Evolutionary conservation across 495 filamentous ascomycete genomes (phyloP).

Genomic region (Penicillium cinerascens): DNA sequence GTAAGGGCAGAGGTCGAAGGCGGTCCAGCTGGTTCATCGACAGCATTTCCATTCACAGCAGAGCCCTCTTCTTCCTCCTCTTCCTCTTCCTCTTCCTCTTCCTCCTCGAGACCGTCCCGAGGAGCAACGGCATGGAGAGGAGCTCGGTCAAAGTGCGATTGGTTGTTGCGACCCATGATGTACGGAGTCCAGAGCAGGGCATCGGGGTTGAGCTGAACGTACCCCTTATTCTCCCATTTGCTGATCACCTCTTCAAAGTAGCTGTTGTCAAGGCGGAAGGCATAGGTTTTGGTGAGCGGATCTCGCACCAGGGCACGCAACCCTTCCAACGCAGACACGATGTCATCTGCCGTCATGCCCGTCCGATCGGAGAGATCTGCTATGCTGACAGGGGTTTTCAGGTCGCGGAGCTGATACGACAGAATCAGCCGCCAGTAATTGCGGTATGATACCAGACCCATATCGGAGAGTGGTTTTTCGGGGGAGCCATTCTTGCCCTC

Average conservation of each 20-base stretch:
- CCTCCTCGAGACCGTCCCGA: slow-evolving; percentile 62
- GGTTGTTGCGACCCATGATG: slow-evolving; percentile 84
- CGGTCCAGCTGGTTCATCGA: slow-evolving; percentile 36
- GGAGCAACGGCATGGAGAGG: slow-evolving; percentile 85
- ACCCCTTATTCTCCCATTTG: slow-evolving; percentile 81
- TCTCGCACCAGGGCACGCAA: slow-evolving; percentile 85
- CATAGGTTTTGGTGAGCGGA: slow-evolving; percentile 82
- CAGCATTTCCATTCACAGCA: slow-evolving; percentile 33
- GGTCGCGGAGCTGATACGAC: slow-evolving; percentile 71
- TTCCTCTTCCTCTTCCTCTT: slow-evolving; percentile 39
- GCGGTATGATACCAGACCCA: slow-evolving; percentile 94
- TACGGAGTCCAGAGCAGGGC: slow-evolving; percentile 95
- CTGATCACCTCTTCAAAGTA: slow-evolving; percentile 82
- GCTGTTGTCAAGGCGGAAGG: slow-evolving; percentile 75
- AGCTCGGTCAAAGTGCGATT: slow-evolving; percentile 78
- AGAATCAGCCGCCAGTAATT: slow-evolving; percentile 93
- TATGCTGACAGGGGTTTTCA: slow-evolving; percentile 66
- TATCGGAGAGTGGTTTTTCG: slow-evolving; percentile 95
- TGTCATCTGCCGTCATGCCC: slow-evolving; percentile 93
- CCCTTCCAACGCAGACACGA: slow-evolving; percentile 87
- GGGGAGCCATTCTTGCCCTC: slow-evolving; percentile 95
- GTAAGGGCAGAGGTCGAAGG: slow-evolving; percentile 34
- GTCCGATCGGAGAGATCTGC: slow-evolving; percentile 82
- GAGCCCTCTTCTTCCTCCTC: no score
- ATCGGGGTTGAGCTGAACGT: slow-evolving; percentile 77